Percentiles rank a stretch among this genome's conserved stretches.
phyloP scores from a whole-genome alignment of 768 basidiomycete species.

The Boletus sp. region DNA sequence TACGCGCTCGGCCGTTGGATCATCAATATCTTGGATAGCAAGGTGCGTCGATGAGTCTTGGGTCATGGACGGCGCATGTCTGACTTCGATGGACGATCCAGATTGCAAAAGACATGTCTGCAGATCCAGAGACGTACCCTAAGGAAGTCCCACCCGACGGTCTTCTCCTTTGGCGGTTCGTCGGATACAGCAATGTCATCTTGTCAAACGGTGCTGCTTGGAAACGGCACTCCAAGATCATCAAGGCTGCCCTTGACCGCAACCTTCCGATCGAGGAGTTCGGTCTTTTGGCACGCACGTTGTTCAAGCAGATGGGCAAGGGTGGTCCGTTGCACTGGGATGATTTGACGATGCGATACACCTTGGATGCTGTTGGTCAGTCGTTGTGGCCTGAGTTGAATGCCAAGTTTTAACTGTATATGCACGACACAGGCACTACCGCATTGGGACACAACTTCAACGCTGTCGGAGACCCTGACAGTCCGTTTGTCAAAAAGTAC shows the following conservation, averaged over 20 bases:
- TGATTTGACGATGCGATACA: background rate
- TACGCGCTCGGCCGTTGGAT: background rate
- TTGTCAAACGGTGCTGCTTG: background rate
- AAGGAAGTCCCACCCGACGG: background rate
- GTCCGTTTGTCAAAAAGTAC: background rate
- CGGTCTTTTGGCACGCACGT: background rate
- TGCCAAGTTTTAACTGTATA: background rate
- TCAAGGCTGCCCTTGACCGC: background rate
- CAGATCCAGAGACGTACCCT: background rate
- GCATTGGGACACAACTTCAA: background rate
- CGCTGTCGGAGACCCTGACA: background rate
- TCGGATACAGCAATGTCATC: background rate
- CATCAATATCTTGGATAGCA: background rate
- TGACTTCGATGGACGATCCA: background rate
- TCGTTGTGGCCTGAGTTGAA: background rate
- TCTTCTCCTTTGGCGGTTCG: background rate
- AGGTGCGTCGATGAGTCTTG: background rate
- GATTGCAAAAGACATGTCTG: background rate
- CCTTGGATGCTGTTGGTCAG: background rate
- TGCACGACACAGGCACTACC: background rate
- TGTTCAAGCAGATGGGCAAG: slow-evolving; percentile 1
- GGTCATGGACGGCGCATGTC: too few relatives aligned
- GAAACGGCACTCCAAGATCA: background rate
- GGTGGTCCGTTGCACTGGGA: slow-evolving; percentile 3
- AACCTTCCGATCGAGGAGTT: background rate